Percentiles rank a stretch among this genome's conserved stretches.
phyloP scores from a whole-genome alignment of 1,139 yeast species.

The Kodamaea ohmeri region DNA sequence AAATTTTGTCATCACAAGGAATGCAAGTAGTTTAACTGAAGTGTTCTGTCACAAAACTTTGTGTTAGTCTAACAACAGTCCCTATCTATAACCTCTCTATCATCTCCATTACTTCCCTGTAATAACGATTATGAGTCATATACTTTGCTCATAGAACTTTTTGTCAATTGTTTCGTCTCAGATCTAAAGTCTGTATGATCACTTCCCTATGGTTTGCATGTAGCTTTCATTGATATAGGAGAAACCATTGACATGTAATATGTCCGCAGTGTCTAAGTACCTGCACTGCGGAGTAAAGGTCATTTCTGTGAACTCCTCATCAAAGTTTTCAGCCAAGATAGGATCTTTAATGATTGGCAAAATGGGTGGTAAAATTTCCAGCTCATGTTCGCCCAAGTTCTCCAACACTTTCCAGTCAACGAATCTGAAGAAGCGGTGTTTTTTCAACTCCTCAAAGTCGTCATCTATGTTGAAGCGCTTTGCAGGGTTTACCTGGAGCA shows the following conservation, averaged over 20 bases:
- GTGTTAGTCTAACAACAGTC: too few relatives aligned
- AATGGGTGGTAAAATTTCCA: slow-evolving; percentile 66
- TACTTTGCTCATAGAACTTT: not conserved
- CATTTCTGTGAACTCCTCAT: slow-evolving; percentile 84
- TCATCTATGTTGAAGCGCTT: slow-evolving; percentile 72
- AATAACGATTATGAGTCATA: too few relatives aligned
- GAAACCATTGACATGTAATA: slow-evolving; percentile 43
- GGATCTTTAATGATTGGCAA: slow-evolving; percentile 84
- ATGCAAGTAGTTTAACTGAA: too few relatives aligned
- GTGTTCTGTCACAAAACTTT: too few relatives aligned
- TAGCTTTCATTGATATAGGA: slow-evolving; percentile 44
- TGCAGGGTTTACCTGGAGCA: slow-evolving; percentile 70
- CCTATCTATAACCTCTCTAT: too few relatives aligned
- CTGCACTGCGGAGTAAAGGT: slow-evolving; percentile 39
- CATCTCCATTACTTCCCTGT: too few relatives aligned
- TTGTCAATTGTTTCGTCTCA: not conserved
- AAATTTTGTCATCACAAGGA: too few relatives aligned
- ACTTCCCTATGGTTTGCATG: slow-evolving; percentile 17
- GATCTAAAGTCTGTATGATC: too few relatives aligned
- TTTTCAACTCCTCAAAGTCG: slow-evolving; percentile 51
- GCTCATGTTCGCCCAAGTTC: slow-evolving; percentile 20
- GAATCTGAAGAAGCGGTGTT: slow-evolving; percentile 76
- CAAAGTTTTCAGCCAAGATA: slow-evolving; percentile 87
- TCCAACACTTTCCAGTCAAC: slow-evolving; percentile 74
- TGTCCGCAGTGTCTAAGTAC: slow-evolving; percentile 21